Base-by-base conservation (phyloP, 2,329 filamentous ascomycete genomes). In the Triangularia verruculosa region DNA sequence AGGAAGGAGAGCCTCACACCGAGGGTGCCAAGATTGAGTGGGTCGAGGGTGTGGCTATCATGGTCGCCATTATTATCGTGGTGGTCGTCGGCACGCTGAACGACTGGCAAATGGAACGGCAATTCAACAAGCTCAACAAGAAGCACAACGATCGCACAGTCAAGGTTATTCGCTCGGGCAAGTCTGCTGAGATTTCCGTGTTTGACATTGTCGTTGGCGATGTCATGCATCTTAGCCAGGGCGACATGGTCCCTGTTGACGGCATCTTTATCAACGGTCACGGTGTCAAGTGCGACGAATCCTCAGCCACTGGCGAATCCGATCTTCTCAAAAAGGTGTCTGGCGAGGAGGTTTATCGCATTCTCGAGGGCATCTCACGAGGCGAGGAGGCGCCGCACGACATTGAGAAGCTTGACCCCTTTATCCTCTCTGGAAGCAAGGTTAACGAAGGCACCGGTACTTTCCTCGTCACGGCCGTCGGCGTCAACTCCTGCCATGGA, bases 251-350 rank as follows among this genome's bases (percentile, higher is more conserved):
- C 39, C 88, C 89, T 0, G 88, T 87, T 1, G 89, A 92, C 71
- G 89, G 89, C 5, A 81, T 72, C 60, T 84, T 91, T 64, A 87
- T 91, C 65, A 79, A 82, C 17, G 79, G 80, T 5, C 78, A 78
- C 66, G 74, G 75, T 3, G 70, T 82, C 64, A 80, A 88, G 73
- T 92, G 88, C 70, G 89, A 91, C 69, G 89, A 92, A 71, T 90
- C 88, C 2, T 90, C 88, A 11, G 87, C 87, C 1, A 91, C 89
- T 13, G 89, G 89, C 68, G 89, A 92, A 75, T 91, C 88, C 0
- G 89, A 92, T 69, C 82, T 88, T 58, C 83, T 91, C 74, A 88
- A 86, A 74, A 92, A 92, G 77, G 85, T 82, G 0, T 74, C 79
- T 4, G 87, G 83, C 12, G 79, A 86, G 17, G 83, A 86, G 65